These are phyloP conservation scores for Alnus glutinosa DNA, from an alignment of 306 rosid species.

Conservation along the genomic window DNA sequence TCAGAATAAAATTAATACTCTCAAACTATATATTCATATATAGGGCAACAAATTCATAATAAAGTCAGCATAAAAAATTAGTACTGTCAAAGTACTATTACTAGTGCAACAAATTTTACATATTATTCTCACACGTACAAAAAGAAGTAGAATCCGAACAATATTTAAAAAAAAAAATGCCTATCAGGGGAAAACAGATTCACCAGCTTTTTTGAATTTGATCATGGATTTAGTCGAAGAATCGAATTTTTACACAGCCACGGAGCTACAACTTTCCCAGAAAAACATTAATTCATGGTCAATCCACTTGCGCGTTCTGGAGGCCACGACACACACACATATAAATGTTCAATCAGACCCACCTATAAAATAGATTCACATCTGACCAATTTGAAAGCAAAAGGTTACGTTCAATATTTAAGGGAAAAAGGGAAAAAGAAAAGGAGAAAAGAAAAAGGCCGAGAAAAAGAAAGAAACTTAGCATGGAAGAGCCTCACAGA, in stretches of 20 bases:
- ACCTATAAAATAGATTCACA: neutral
- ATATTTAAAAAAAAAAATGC: constrained; percentile 6
- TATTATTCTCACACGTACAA: constrained; percentile 26
- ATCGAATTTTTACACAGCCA: constrained; percentile 53
- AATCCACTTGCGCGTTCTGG: constrained; percentile 34
- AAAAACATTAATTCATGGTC: constrained; percentile 43
- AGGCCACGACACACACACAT: constrained; percentile 8
- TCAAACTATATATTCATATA: too few species aligned
- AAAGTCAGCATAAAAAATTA: constrained; percentile 7
- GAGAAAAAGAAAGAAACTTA: neutral
- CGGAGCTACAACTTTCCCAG: constrained; percentile 29
- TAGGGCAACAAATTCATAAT: neutral
- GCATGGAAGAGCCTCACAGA: constrained; percentile 52
- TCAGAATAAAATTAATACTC: too few species aligned
- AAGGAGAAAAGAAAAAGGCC: neutral
- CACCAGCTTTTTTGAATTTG: constrained; percentile 6
- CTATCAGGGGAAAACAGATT: constrained; percentile 21
- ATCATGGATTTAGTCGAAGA: constrained; percentile 43
- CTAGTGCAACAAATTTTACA: constrained; percentile 4
- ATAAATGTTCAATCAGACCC: neutral
- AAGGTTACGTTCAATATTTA: neutral
- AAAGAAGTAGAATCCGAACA: constrained; percentile 22
- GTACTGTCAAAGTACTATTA: neutral
- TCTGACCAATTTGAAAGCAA: neutral
- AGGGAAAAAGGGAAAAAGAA: neutral